These are phyloP conservation scores for Atkinsonella texensis DNA, from an alignment of 2,329 filamentous ascomycete species.

Conservation along the genomic window DNA sequence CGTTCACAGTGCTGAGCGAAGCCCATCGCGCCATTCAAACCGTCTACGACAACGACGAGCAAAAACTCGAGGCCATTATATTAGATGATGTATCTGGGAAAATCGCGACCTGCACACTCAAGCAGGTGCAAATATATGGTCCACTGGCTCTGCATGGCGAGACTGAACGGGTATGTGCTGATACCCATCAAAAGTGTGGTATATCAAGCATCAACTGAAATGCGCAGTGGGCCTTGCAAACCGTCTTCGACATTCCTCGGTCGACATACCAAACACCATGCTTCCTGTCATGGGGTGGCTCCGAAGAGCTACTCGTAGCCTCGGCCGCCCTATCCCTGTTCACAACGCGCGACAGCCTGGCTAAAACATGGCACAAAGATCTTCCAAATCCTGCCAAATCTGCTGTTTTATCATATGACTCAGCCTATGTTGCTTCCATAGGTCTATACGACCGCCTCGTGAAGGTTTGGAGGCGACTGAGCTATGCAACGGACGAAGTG, in stretches of 20 bases:
- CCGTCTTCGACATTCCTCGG: conserved; percentile 37
- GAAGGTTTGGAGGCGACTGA: conserved; percentile 84
- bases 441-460: conserved; percentile 69
- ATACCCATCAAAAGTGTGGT: not conserved
- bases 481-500: conserved; percentile 71
- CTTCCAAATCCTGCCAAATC: conserved; percentile 64
- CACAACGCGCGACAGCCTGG: conserved; percentile 33
- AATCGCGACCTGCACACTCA: conserved; percentile 63
- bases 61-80: conserved; percentile 57
- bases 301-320: conserved; percentile 74
- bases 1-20: conserved; percentile 70
- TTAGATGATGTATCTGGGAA: conserved; percentile 76
- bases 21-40: conserved; percentile 72
- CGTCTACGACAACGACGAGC: conserved; percentile 72
- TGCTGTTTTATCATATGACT: conserved; percentile 75
- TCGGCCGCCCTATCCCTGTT: conserved; percentile 61
- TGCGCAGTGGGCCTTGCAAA: conserved; percentile 51
- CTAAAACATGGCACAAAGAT: conserved; percentile 59
- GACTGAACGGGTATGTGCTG: conserved; percentile 50
- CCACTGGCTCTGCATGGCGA: conserved; percentile 61
- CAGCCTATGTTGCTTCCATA: conserved; percentile 71
- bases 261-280: conserved; percentile 23
- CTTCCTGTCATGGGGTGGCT: conserved; percentile 71
- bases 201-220: conserved; percentile 10
- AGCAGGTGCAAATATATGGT: conserved; percentile 62